Evolutionary conservation across 2,329 filamentous ascomycete genomes (phyloP).

Genomic region (Pleurostoma richardsiae): DNA sequence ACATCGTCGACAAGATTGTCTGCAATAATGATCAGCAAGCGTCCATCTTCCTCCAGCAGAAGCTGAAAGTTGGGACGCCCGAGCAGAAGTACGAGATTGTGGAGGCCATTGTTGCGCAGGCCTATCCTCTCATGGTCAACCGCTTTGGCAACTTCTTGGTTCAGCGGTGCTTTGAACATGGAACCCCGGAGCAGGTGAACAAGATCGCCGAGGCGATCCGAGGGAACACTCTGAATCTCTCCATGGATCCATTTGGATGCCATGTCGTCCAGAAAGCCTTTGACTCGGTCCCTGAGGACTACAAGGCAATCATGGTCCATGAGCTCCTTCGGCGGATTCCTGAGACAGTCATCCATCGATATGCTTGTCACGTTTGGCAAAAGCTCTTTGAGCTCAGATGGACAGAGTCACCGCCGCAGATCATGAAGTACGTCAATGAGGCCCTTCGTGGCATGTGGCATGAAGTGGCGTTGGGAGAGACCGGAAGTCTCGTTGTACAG

Average conservation of each 20-base stretch:
- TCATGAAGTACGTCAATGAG: slow-evolving; percentile 98
- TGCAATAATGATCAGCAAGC: slow-evolving; percentile 99
- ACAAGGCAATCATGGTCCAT: slow-evolving; percentile 98
- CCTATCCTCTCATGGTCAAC: slow-evolving; percentile 95
- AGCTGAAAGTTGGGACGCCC: slow-evolving; percentile 90
- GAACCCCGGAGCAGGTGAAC: slow-evolving; percentile 88
- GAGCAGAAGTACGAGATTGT: slow-evolving; percentile 98
- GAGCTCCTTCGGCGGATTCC: slow-evolving; percentile 92
- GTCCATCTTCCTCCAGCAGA: slow-evolving; percentile 97
- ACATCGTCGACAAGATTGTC: slow-evolving; percentile 99
- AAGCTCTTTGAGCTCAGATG: slow-evolving; percentile 98
- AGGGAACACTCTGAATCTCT: slow-evolving; percentile 87
- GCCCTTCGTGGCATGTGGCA: slow-evolving; percentile 97
- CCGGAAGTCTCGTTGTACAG: slow-evolving; percentile 94
- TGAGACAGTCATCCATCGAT: slow-evolving; percentile 96
- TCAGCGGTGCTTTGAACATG: slow-evolving; percentile 98
- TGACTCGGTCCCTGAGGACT: slow-evolving; percentile 93
- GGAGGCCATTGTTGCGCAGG: slow-evolving; percentile 90
- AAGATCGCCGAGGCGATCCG: slow-evolving; percentile 92
- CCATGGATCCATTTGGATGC: slow-evolving; percentile 98
- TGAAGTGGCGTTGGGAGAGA: slow-evolving; percentile 94
- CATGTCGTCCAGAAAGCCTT: slow-evolving; percentile 99
- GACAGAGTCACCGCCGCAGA: slow-evolving; percentile 90
- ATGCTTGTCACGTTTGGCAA: slow-evolving; percentile 99
- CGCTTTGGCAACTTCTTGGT: slow-evolving; percentile 98